Base-by-base conservation (phyloP, 75 land plant genomes). In the Ceratopteris richardii region DNA sequence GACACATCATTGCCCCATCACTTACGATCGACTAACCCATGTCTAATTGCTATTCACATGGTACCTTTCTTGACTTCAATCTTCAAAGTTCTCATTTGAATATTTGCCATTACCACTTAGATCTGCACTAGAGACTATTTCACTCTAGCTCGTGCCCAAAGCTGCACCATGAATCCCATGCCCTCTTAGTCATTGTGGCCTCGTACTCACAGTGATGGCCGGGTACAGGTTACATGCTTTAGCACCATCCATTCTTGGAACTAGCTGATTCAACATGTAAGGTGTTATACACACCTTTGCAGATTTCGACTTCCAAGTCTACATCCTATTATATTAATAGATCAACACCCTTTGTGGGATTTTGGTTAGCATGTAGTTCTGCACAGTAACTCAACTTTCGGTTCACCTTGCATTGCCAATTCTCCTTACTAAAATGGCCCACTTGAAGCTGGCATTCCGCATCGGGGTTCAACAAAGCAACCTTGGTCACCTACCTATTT, bases 21-120 rank as follows among this genome's bases (percentile, higher is more conserved):
- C 25, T 50, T 4, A 50, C 10, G 51, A 50, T 50, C 51, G 12
- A 50, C 25, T 50, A 50, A 50, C 51, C 51, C 51, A 50, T 50
- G 51, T 50, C 51, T 11, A 50, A 50, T 50, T 50, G 11, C 9
- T 50, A 11, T 50, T 50, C 51, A 50, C 25, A 24, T 50, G 51
- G 51, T 4, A 50, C 25, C 37, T 50, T 24, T 50, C 51, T 50
- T 11, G 10, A 50, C 24, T 50, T 50, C 11, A 11, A 24, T 50
- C 6, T 50, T 24, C 51, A 50, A 9, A 33, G 37, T 33, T 33
- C 37, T 33, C 37, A 33, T 9, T 33, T 33, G 37, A 33, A 33
- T 33, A 50, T 50, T 50, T 50, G 51, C 51, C 12, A 50, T 11
- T 50, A 24, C 51, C 51, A 50, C 21, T 11, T 4, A 50, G 51